Conservation (phyloP, 805 yeast genomes). For the Wickerhamiella kurtzmanii region DNA sequence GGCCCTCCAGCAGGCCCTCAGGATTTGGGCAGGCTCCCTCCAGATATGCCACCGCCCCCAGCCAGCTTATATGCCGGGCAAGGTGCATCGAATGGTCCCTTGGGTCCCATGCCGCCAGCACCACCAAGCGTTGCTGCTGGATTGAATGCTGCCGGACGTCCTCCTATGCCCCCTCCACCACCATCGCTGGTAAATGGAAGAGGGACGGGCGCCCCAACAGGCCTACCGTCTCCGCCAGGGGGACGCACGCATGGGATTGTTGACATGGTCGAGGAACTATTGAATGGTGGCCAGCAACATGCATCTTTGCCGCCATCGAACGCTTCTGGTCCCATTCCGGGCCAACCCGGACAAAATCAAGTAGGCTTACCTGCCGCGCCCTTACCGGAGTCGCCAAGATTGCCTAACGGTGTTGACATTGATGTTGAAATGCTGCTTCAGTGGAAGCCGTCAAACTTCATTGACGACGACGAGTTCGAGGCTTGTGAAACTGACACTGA, state of each 20-base stretch:
- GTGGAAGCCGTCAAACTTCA: slow-evolving; percentile 38
- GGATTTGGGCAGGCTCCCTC: not conserved
- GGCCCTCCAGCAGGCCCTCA: no score
- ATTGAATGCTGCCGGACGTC: not conserved
- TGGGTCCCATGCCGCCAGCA: not conserved
- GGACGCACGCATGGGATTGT: not conserved
- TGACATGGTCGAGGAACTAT: slow-evolving; percentile 8
- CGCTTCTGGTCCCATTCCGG: no score
- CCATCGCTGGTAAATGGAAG: not conserved
- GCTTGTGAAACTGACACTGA: slow-evolving; percentile 32
- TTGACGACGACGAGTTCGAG: slow-evolving; percentile 41
- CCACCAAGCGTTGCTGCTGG: not conserved
- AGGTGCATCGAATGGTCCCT: not conserved
- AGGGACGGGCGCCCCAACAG: no score
- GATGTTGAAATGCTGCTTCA: slow-evolving; percentile 28
- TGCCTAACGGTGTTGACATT: not conserved
- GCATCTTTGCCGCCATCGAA: not conserved
- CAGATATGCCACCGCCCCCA: not conserved
- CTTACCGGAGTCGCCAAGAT: not conserved
- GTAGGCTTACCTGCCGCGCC: no score
- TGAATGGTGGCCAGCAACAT: slow-evolving; percentile 1
- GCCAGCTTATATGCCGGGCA: not conserved
- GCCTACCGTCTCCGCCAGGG: not conserved
- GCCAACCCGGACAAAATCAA: no score
- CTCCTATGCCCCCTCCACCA: not conserved